Evolutionary conservation across 2,329 filamentous ascomycete genomes (phyloP).

Genomic region (Mariannaea sp.): DNA sequence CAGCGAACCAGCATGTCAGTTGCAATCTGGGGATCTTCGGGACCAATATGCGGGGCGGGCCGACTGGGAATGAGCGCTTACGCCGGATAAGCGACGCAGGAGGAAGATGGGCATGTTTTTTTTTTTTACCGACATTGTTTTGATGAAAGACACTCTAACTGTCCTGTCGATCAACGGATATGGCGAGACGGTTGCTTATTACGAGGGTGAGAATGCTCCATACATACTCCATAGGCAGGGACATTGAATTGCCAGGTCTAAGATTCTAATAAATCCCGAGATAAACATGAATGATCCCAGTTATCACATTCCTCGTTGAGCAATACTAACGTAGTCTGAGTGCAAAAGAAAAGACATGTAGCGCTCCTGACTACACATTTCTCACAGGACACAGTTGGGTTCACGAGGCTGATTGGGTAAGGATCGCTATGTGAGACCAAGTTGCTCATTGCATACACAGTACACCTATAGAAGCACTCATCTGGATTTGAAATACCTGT

Average conservation of each 20-base stretch:
- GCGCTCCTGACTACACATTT: too few species aligned
- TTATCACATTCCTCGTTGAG: not conserved
- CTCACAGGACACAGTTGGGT: not conserved
- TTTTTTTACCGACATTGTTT: not conserved
- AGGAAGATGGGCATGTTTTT: not conserved
- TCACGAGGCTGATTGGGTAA: conserved; percentile 9
- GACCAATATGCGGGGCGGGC: conserved; percentile 12
- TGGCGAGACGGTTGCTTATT: not conserved
- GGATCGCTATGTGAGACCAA: conserved; percentile 4
- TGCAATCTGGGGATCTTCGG: conserved; percentile 11
- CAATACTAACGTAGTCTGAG: conserved; percentile 12
- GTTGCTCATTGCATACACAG: conserved; percentile 6
- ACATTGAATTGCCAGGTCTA: not conserved
- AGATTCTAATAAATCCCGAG: not conserved
- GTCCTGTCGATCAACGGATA: conserved; percentile 2
- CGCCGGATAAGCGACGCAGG: not conserved
- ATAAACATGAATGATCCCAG: conserved; percentile 1
- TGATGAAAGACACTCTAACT: not conserved
- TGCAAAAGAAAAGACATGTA: not conserved
- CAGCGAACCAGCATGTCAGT: not conserved
- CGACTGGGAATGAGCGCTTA: conserved; percentile 6
- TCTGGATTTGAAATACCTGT: too few species aligned
- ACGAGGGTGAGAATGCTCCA: too few species aligned
- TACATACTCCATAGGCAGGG: not conserved
- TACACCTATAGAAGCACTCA: too few species aligned